Percentiles rank a stretch among this genome's conserved stretches.
phyloP scores from a whole-genome alignment of 2,329 filamentous ascomycete genomes.

The Rachicladosporium sp. region DNA sequence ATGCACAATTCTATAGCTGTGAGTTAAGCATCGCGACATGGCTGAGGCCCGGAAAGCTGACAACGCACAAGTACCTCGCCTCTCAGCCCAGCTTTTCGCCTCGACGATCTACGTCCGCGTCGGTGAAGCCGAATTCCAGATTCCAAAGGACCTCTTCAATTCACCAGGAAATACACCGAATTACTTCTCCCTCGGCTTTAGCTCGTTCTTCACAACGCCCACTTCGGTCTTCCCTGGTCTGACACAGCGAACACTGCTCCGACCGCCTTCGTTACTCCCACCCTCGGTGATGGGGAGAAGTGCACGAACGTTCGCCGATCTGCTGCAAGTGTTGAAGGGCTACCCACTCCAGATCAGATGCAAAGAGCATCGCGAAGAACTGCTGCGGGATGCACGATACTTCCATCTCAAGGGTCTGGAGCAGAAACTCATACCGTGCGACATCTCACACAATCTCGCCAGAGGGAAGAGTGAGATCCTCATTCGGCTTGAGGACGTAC shows the following conservation, averaged over 20 bases:
- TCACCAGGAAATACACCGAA: conserved; percentile 85
- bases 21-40: too few relatives aligned
- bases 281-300: conserved; percentile 70
- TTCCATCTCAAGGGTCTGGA: conserved; percentile 88
- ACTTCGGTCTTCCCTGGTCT: conserved; percentile 77
- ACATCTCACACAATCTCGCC: conserved; percentile 61
- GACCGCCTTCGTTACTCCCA: conserved; percentile 75
- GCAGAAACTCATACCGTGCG: conserved; percentile 69
- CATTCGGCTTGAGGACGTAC: conserved; percentile 72
- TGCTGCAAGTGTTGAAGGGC: conserved; percentile 70
- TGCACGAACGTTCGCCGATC: conserved; percentile 71
- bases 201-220: conserved; percentile 71
- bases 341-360: conserved; percentile 68
- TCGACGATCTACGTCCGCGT: conserved; percentile 88
- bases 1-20: conserved; percentile 89
- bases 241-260: conserved; percentile 62
- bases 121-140: conserved; percentile 75
- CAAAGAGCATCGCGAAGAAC: conserved; percentile 61
- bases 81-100: conserved; percentile 84
- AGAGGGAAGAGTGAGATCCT: conserved; percentile 61
- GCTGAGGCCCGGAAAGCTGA: too few relatives aligned
- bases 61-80: conserved; percentile 50
- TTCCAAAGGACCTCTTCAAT: conserved; percentile 77
- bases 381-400: conserved; percentile 79
- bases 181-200: conserved; percentile 86